These are phyloP conservation scores for Amanita exitialis DNA, from an alignment of 768 basidiomycete species.

Conservation along the genomic window DNA sequence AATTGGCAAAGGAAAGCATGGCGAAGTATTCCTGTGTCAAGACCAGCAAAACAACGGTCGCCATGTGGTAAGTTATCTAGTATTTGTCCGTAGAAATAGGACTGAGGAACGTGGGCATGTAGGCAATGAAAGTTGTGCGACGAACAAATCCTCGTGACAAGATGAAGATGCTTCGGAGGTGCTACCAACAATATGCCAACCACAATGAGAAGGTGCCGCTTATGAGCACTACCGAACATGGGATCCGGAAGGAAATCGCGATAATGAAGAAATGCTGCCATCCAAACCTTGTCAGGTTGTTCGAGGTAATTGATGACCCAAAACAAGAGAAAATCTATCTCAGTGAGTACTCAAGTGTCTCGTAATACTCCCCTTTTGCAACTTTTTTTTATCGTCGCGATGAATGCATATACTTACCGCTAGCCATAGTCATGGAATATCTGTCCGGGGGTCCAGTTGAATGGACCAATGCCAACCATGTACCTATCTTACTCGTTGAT, in stretches of 20 bases:
- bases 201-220: conserved; percentile 13
- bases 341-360: conserved; percentile 35
- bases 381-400: neutral
- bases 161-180: conserved; percentile 42
- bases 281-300: conserved; percentile 65
- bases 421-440: conserved; percentile 28
- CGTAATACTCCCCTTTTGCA: too few species aligned
- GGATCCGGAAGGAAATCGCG: conserved; percentile 79
- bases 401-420: neutral
- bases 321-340: conserved; percentile 76
- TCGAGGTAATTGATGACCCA: conserved; percentile 88
- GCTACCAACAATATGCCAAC: conserved; percentile 19
- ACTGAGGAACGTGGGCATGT: conserved; percentile 1
- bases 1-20: conserved; percentile 37
- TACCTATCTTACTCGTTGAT: conserved; percentile 23
- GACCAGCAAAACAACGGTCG: conserved; percentile 18
- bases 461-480: conserved; percentile 22
- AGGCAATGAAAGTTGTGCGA: conserved; percentile 68
- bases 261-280: conserved; percentile 87
- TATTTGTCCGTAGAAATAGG: conserved; percentile 13
- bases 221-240: conserved; percentile 57
- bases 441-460: conserved; percentile 31
- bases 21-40: conserved; percentile 64
- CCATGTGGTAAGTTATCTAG: conserved; percentile 27
- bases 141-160: conserved; percentile 58